A percentile compares a stretch with the other conserved stretches of the same genome.
Conservation (phyloP, 1,284 basidiomycete genomes). For the Ustilago nuda region DNA sequence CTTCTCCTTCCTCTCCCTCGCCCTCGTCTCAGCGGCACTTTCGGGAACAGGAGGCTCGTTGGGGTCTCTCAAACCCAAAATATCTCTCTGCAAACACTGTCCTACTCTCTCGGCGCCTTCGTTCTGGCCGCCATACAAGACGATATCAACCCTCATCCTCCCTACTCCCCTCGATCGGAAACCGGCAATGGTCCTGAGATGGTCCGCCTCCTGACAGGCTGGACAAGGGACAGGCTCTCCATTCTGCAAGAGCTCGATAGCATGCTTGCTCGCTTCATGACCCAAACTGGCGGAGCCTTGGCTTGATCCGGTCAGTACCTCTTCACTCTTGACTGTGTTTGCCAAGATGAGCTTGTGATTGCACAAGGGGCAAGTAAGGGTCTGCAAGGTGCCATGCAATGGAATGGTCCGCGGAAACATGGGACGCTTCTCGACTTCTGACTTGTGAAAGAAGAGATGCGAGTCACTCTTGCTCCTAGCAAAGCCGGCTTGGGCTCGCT, state of each 20-base stretch:
- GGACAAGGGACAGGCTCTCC: conserved; percentile 83
- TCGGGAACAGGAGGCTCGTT: conserved; percentile 65
- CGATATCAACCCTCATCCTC: conserved; percentile 84
- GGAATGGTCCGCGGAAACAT: conserved; percentile 82
- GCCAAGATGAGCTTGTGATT: conserved; percentile 72
- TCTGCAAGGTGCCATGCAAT: conserved; percentile 85
- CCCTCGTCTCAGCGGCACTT: conserved; percentile 52
- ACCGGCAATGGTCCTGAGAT: conserved; percentile 78
- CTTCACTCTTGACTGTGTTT: conserved; percentile 34
- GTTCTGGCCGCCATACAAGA: conserved; percentile 92
- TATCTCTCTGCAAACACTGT: conserved; percentile 66
- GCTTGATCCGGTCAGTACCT: conserved; percentile 24
- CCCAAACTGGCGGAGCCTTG: conserved; percentile 43
- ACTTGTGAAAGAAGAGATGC: conserved; percentile 45
- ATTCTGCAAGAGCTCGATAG: conserved; percentile 61
- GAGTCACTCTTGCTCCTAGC: conserved; percentile 61
- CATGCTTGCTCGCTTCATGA: conserved; percentile 44
- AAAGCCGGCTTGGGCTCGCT: conserved; percentile 33
- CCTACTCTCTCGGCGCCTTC: conserved; percentile 81
- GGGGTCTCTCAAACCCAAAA: conserved; percentile 65
- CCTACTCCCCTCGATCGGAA: conserved; percentile 86
- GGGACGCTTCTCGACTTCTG: conserved; percentile 32
- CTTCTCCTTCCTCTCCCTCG: conserved; percentile 51
- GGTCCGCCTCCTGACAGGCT: conserved; percentile 79
- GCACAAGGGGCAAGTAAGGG: conserved; percentile 84